A percentile compares a stretch with the other conserved stretches of the same genome.
Evolutionary conservation across 192 early-diverging fungal species (phyloP).

Genomic region (Backusella morwellensis): DNA sequence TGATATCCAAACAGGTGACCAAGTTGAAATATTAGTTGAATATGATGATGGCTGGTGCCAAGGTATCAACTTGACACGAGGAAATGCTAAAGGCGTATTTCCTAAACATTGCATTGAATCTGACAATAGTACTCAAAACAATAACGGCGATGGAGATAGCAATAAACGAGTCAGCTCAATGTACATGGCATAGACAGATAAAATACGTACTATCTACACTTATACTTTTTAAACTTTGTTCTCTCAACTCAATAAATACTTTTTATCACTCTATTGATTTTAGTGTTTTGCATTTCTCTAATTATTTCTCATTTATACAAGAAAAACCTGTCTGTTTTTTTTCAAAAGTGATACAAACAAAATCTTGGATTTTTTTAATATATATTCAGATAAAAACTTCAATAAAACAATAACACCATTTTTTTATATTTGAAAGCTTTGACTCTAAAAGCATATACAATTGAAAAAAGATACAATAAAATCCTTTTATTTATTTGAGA

Average conservation of each 20-base stretch:
- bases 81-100: constrained; percentile 53
- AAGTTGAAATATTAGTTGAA: constrained; percentile 50
- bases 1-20: constrained; percentile 54
- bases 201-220: background rate
- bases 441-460: background rate
- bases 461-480: background rate
- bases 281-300: background rate
- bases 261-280: background rate
- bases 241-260: background rate
- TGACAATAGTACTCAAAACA: background rate
- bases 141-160: background rate
- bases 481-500: background rate
- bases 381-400: background rate
- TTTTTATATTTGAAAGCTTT: background rate
- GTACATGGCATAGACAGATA: constrained; percentile 17
- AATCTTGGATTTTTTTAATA: background rate
- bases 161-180: constrained; percentile 21
- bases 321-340: background rate
- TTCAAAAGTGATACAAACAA: background rate
- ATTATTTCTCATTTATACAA: background rate
- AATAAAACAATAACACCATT: background rate
- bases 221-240: background rate
- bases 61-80: constrained; percentile 50
- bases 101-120: constrained; percentile 51
- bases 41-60: constrained; percentile 65